Base-by-base conservation (phyloP, 495 filamentous ascomycete species). In the Xylaria longipes region DNA sequence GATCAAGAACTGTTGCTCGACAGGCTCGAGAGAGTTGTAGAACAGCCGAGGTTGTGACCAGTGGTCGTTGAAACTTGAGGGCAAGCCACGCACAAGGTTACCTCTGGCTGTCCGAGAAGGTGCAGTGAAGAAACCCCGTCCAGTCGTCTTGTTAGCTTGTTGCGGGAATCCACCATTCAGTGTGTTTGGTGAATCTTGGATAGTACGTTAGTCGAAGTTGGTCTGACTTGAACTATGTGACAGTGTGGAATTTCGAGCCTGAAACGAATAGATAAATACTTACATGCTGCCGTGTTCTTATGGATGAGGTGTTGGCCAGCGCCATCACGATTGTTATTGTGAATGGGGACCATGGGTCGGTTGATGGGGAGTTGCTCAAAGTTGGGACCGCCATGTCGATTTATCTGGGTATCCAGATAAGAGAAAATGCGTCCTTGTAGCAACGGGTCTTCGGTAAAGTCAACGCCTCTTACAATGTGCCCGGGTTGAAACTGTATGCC, bases 321-420 rank as follows among this genome's bases (percentile, higher is more conserved):
- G 9, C 89, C 89, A 63, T 90, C 89, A n/a, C 89, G 78, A 84
- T 93, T 91, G 82, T 94, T 93, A 82, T 93, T 93, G 83, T 93
- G 91, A 56, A 93, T 84, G 20, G 86, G 83, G 12, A 82, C 76
- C 11, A 80, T 80, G 14, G 92, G 92, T 17, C 88, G 86, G 84
- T 94, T 94, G 80, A 93, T 90, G 12, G 91, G 91, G 8, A 93
- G 78, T 78, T 93, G 90, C 78, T 93, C 90, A 74, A 92, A 93
- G 84, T 94, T 94, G 73, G 91, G 89, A 20, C 89, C 90, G 39
- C 89, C 87, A 75, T 93, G 83, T 4, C 92, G 89, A 82, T 93
- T 92, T 14, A 92, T 74, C 75, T 92, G 90, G 3, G 92, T 92
- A 83, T 93, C 92, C 5, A 92, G 85, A 81, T 94, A 94, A 63